Evolutionary conservation across 2,329 filamentous ascomycete species (phyloP), one percentile per base, ranked within the genome.

Genomic region (Clarireedia sp.): DNA sequence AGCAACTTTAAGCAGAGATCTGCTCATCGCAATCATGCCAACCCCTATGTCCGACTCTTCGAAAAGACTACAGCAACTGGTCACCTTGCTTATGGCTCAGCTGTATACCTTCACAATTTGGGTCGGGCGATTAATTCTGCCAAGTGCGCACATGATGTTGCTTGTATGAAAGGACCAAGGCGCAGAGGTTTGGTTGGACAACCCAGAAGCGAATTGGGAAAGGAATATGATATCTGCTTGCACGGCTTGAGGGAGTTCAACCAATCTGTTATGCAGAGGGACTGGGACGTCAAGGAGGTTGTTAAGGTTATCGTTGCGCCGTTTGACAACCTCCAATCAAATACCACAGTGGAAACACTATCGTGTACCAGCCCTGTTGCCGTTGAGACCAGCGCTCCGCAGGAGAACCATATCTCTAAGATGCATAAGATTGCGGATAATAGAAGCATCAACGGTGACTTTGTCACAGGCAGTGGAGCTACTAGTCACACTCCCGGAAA

Each of bases 281-380:
- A 56, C 19, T 56, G 54, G 54, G 8, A 55, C 21, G 48, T 55
- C n/a, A 8, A 9, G 9, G 44, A 38, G 9, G 51, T 23, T 33
- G 14, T 19, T 8, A n/a, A n/a, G 19, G 33, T 23, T 12, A 14
- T 12, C 10, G 17, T 6, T 12, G 12, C 29, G 29, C 29, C 29
- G 29, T 12, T 10, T 12, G 4, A 3, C 4, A 1, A 12, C 29
- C 29, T 4, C 10, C 29, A 33, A 12, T 5, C 9, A 33, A 12
- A 33, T 3, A 10, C 10, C 12, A 33, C 29, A 1, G 9, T 12
- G 29, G 29, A 2, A 33, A 33, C 10, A 14, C 29, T 12, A 12
- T 33, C 29, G 10, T 33, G 29, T 4, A 10, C 12, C 29, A 12
- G 12, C 10, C 12, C 29, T 33, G 12, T 33, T 33, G 10, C 12